phyloP scores from a whole-genome alignment of 1,284 basidiomycete species.

The Heliocybe sulcata region DNA sequence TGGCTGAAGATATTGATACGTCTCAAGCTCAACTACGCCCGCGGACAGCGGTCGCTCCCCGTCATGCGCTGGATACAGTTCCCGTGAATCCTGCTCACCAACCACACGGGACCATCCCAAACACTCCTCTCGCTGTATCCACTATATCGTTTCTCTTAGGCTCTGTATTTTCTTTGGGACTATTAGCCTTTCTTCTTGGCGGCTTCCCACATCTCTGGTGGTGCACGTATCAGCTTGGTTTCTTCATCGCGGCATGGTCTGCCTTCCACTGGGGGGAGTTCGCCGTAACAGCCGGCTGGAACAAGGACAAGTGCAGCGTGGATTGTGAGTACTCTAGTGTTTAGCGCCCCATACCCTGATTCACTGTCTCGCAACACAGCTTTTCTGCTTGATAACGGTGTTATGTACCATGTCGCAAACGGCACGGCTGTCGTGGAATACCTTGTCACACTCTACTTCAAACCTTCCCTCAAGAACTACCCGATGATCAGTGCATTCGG shows the following conservation, averaged over 20 bases:
- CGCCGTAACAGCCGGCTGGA: constrained; percentile 93
- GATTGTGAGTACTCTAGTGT: constrained; percentile 64
- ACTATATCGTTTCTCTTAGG: constrained; percentile 76
- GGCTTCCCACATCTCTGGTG: constrained; percentile 48
- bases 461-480: constrained; percentile 49
- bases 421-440: constrained; percentile 77
- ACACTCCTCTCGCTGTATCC: constrained; percentile 72
- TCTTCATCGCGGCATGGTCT: constrained; percentile 78
- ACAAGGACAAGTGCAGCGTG: constrained; percentile 84
- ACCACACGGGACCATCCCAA: constrained; percentile 65
- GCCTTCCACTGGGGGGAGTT: constrained; percentile 94
- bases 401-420: constrained; percentile 84
- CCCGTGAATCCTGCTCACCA: constrained; percentile 28
- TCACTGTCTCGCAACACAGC: constrained; percentile 38
- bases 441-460: constrained; percentile 61
- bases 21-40: not conserved
- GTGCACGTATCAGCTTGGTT: constrained; percentile 71
- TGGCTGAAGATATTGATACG: constrained; percentile 17
- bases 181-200: constrained; percentile 37
- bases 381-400: constrained; percentile 90
- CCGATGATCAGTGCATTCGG: constrained; percentile 51
- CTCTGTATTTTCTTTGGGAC: constrained; percentile 47
- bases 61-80: constrained; percentile 41
- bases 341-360: not conserved
- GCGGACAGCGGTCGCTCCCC: not conserved